These are phyloP conservation scores for Westerdykella ornata DNA, from an alignment of 2,329 filamentous ascomycete species.

Conservation along the genomic window DNA sequence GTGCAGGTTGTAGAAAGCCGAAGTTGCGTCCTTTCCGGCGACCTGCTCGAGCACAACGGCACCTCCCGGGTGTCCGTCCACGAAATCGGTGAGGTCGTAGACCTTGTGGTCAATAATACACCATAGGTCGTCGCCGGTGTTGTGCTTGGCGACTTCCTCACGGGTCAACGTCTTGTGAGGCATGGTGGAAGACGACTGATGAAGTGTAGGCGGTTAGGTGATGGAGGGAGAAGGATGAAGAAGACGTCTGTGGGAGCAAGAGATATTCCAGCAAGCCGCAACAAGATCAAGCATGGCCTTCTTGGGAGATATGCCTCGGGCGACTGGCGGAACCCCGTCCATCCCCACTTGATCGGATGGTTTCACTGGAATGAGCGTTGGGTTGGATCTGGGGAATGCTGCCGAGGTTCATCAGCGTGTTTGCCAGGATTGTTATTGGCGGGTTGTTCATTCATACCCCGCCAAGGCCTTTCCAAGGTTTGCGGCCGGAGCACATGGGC, in stretches of 20 bases:
- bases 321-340: background rate
- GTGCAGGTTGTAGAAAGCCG: constrained; percentile 86
- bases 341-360: background rate
- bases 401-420: constrained; percentile 4
- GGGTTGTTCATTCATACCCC: background rate
- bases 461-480: too few species aligned
- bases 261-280: background rate
- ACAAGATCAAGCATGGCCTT: constrained; percentile 1
- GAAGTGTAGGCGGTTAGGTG: background rate
- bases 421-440: constrained; percentile 3
- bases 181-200: constrained; percentile 15
- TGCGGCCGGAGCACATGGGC: too few species aligned
- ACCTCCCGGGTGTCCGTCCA: constrained; percentile 79
- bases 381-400: constrained; percentile 2
- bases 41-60: constrained; percentile 73
- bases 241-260: background rate
- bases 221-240: background rate
- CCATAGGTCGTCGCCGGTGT: constrained; percentile 68
- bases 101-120: constrained; percentile 81
- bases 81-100: constrained; percentile 79
- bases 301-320: background rate
- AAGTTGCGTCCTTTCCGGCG: constrained; percentile 73
- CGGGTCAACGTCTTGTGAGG: constrained; percentile 40
- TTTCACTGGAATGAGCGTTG: background rate
- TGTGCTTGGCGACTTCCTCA: constrained; percentile 66